Percentiles rank a stretch among this genome's conserved stretches.
Conservation (phyloP, 805 yeast genomes). For the Candida pseudoglaebosa region DNA sequence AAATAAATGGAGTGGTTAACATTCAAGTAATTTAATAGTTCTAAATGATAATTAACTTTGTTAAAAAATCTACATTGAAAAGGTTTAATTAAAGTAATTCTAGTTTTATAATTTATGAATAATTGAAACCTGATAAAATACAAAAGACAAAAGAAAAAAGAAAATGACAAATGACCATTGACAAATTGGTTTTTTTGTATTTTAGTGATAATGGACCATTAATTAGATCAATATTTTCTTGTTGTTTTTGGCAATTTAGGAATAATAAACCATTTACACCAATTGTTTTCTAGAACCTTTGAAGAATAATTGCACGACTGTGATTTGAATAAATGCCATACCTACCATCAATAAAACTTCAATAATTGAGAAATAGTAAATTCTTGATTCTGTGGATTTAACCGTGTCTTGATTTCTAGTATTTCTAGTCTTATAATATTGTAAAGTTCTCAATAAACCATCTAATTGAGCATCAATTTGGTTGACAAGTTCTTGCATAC, state of each 20-base stretch:
- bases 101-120: no score
- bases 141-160: no score
- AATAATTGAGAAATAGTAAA: slow-evolving; percentile 69
- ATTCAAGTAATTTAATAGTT: no score
- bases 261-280: slow-evolving; percentile 44
- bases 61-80: no score
- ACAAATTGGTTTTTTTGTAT: no score
- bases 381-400: slow-evolving; percentile 69
- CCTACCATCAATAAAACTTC: slow-evolving; percentile 72
- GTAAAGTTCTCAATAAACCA: slow-evolving; percentile 55
- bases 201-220: no score
- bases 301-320: slow-evolving; percentile 67
- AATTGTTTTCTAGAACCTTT: slow-evolving; percentile 66
- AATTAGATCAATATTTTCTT: background rate
- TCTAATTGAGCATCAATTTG: slow-evolving; percentile 59
- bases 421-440: slow-evolving; percentile 86
- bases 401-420: slow-evolving; percentile 89
- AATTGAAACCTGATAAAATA: no score
- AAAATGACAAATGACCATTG: no score
- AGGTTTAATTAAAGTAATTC: no score
- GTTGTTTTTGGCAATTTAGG: no score
- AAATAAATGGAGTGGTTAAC: no score
- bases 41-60: no score
- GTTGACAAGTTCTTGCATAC: slow-evolving; percentile 51
- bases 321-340: slow-evolving; percentile 67